Evolutionary conservation across 2,329 filamentous ascomycete species (phyloP).

Genomic region (Pestalotiopsis fici): DNA sequence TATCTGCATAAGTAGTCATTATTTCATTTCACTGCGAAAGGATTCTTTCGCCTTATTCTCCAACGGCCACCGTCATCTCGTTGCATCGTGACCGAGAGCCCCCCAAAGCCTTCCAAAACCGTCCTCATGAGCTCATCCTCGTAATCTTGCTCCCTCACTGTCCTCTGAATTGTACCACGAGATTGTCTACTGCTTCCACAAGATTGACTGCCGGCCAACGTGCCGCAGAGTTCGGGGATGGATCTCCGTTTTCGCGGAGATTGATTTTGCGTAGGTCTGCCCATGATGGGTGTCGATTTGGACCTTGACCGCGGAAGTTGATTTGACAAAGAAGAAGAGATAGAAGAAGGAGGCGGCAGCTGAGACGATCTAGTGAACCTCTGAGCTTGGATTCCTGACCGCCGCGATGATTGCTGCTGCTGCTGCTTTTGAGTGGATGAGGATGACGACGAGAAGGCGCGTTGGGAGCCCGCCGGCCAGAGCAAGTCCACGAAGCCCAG

Average conservation of each 20-base stretch:
- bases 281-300: not conserved
- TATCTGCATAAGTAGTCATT: not conserved
- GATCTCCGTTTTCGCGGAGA: not conserved
- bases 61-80: conserved; percentile 6
- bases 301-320: not conserved
- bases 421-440: conserved; percentile 4
- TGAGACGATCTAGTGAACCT: not conserved
- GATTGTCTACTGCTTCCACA: not conserved
- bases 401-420: not conserved
- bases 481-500: conserved; percentile 39
- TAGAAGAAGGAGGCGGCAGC: not conserved
- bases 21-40: conserved; percentile 6
- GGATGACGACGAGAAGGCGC: conserved; percentile 4
- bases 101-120: conserved; percentile 3
- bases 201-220: not conserved
- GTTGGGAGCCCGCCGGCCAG: conserved; percentile 33
- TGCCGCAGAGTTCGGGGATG: not conserved
- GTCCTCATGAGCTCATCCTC: conserved; percentile 10
- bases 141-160: not conserved
- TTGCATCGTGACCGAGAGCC: conserved; percentile 7
- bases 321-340: conserved; percentile 7
- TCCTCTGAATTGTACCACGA: not conserved
- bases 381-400: conserved; percentile 4
- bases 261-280: not conserved
- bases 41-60: conserved; percentile 5